Base-by-base conservation (phyloP, 805 yeast species). In the Metschnikowia henanensis region DNA sequence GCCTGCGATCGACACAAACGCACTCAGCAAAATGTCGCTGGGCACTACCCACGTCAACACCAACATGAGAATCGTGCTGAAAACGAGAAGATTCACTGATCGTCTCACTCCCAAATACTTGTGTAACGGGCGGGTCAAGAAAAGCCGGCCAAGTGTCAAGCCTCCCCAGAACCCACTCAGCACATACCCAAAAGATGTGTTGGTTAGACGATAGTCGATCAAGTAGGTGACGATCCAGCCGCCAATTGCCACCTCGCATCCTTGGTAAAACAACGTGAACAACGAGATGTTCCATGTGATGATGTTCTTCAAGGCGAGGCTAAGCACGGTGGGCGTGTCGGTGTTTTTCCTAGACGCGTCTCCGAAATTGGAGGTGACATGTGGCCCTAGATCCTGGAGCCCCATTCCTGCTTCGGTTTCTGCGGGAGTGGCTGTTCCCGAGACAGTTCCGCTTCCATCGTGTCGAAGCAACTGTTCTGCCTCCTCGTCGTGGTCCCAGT, bases 141-240 rank as follows among this genome's bases (percentile, higher is more conserved):
- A 35, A 18, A 55, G 45, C 12, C 61, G 35, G 3, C 61, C 61
- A 5, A 58, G 22, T 2, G 60, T 58, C n/a, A 58, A 46, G n/a
- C 61, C 60, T 1, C 56, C 57, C 58, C 59, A 58, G 43, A 55
- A 57, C 0, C 60, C 61, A 30, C 56, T 52, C 50, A 55, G 55
- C 15, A 55, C 60, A 33, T 58, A 57, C 1, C 61, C 61, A 21
- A 47, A 50, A 1, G 53, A 46, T n/a, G 42, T 47, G 15, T 26
- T 42, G 9, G 56, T 52, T 33, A 50, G 47, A 9, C 60, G 48
- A 37, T 53, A 58, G 30, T 53, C 61, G 19, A 57, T 46, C 35
- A 58, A 49, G 32, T 53, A 58, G 17, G 61, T 50, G 15, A 57
- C 58, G n/a, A 54, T 52, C 60, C 61, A 58, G 18, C 61, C 61